A percentile compares a stretch with the other conserved stretches of the same genome.
These are phyloP conservation scores for Ceratocystis ficicola DNA, from an alignment of 2,329 filamentous ascomycete species.

Conservation along the genomic window DNA sequence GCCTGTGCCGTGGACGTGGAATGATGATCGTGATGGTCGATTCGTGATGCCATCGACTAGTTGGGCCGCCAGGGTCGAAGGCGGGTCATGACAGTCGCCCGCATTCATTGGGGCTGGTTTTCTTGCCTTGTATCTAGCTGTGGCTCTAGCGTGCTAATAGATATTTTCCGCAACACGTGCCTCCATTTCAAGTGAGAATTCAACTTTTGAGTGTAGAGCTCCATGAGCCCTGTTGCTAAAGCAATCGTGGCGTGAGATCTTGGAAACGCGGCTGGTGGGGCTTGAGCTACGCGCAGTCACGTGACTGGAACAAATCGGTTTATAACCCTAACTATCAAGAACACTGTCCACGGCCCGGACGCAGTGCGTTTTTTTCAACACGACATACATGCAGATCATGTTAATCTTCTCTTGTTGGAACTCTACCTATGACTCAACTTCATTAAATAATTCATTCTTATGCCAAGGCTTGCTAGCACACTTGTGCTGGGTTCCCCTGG, in stretches of 20 bases:
- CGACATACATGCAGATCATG: too few species aligned
- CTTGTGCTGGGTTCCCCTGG: neutral
- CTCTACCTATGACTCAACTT: neutral
- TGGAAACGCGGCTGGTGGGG: constrained; percentile 9
- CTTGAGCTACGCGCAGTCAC: constrained; percentile 3
- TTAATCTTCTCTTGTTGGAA: too few species aligned
- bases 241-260: neutral
- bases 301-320: neutral
- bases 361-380: neutral
- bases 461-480: neutral
- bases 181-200: neutral
- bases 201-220: neutral
- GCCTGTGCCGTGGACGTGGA: constrained; percentile 54
- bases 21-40: neutral
- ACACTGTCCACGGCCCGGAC: neutral
- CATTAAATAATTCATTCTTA: neutral
- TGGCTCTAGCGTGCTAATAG: neutral
- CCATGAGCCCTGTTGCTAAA: neutral
- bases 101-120: constrained; percentile 3
- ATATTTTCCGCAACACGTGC: neutral
- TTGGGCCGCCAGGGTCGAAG: constrained; percentile 78
- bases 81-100: constrained; percentile 35
- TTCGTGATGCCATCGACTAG: constrained; percentile 48
- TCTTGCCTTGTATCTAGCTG: neutral
- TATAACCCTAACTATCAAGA: neutral